Evolutionary conservation across 805 yeast genomes (phyloP), one percentile per base, ranked within the genome.

Genomic region (Wickerhamiella vanderwaltii): DNA sequence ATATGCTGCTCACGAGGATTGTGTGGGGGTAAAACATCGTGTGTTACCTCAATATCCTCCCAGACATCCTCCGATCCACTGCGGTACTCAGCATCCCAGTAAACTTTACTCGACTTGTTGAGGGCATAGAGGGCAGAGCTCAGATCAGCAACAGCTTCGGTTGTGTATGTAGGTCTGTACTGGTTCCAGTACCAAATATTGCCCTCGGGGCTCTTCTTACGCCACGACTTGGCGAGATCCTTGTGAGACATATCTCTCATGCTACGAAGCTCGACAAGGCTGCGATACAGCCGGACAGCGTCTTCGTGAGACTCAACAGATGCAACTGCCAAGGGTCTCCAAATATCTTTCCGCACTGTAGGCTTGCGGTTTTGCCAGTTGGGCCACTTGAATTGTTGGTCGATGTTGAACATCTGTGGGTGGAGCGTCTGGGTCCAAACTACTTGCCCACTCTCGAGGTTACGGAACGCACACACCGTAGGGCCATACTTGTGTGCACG

Each of bases 281-380:
- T 80, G 46, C 78, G 73, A 61, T 77, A 85, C 6, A 91, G 79
- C 32, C 77, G 74, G 12, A 75, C 73, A 1, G 94, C 83, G 32
- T 68, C 61, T 38, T 76, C 78, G 36, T 47, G 48, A 15, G 46
- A 38, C 12, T 48, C 44, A 16, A 50, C 42, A 42, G 50, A 50
- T 1, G 83, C 86, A 32, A 86, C 91, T 34, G 91, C 83, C 83
- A 88, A 73, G 41, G 87, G 71, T 52, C 88, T 70, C 96, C 96
- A 87, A 39, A 86, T 67, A 60, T 87, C 97, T 52, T 78, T 71
- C 63, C 97, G 75, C 51, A 76, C 67, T 29, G 73, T 65, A 3
- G 96, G 96, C 52, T 71, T 73, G 54, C 80, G 69, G 66, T 87
- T 85, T 57, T 83, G 80, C 93, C 94, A 83, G 66, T 85, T 83